These are phyloP conservation scores for Dothideomycetidae sp. DNA, from an alignment of 2,329 filamentous ascomycete genomes.

Conservation along the genomic window DNA sequence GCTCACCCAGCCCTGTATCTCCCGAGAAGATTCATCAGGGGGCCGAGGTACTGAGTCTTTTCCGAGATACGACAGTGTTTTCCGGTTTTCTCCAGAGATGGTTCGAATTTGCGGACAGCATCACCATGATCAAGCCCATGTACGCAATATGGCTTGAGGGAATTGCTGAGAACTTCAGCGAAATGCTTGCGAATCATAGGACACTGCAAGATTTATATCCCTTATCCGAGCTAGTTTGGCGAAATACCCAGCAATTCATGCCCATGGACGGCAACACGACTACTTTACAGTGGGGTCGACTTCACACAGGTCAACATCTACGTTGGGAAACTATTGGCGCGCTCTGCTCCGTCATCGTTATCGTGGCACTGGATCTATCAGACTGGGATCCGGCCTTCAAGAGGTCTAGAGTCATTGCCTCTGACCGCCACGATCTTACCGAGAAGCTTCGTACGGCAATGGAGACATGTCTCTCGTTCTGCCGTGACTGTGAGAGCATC, in stretches of 20 bases:
- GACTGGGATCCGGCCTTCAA: slow-evolving; percentile 22
- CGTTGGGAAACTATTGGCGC: slow-evolving; percentile 33
- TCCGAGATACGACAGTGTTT: slow-evolving; percentile 21
- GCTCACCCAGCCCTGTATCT: slow-evolving; percentile 16
- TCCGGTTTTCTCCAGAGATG: slow-evolving; percentile 19
- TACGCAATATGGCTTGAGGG: slow-evolving; percentile 23
- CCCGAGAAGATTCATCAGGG: slow-evolving; percentile 21
- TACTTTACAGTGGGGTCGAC: slow-evolving; percentile 25
- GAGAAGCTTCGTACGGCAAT: slow-evolving; percentile 11
- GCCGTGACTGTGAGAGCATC: slow-evolving; percentile 22
- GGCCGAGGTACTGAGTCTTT: slow-evolving; percentile 20
- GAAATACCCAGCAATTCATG: slow-evolving; percentile 27
- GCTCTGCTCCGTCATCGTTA: slow-evolving; percentile 24
- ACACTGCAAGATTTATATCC: slow-evolving; percentile 20
- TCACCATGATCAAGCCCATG: slow-evolving; percentile 20
- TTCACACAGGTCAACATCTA: slow-evolving; percentile 26
- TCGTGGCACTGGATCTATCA: slow-evolving; percentile 23
- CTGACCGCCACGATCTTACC: slow-evolving; percentile 7
- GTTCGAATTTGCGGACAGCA: slow-evolving; percentile 23
- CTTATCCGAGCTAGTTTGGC: slow-evolving; percentile 30
- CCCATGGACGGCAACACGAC: slow-evolving; percentile 25
- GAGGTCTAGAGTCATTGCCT: not conserved
- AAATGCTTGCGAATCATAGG: slow-evolving; percentile 17
- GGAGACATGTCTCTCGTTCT: slow-evolving; percentile 22
- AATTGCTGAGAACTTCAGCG: slow-evolving; percentile 22